These are phyloP conservation scores for Solanum rostratum DNA, from an alignment of 257 asterid species.

Conservation along the genomic window DNA sequence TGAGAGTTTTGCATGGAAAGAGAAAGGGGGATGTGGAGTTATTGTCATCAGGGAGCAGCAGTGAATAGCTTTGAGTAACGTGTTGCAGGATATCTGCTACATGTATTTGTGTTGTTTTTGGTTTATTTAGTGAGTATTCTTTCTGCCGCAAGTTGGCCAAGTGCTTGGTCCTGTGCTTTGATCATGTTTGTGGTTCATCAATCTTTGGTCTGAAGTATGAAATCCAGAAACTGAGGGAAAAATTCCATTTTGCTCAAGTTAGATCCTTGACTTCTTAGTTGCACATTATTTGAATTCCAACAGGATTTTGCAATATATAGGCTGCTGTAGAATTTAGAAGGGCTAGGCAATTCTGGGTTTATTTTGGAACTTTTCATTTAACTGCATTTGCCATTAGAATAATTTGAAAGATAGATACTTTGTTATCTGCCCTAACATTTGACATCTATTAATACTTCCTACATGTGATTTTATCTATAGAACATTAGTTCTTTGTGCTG, in stretches of 20 bases:
- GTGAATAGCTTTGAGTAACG: neutral
- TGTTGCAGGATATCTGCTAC: neutral
- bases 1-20: neutral
- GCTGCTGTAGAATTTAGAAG: neutral
- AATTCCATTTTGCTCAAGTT: neutral
- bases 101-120: neutral
- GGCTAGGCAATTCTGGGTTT: neutral
- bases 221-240: neutral
- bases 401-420: neutral
- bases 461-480: neutral
- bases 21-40: neutral
- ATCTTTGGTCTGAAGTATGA: neutral
- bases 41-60: neutral
- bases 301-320: neutral
- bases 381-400: neutral
- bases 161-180: conserved; percentile 1
- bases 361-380: neutral
- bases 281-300: neutral
- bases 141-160: neutral
- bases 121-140: neutral
- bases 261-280: neutral
- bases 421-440: neutral
- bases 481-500: conserved; percentile 3
- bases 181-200: conserved; percentile 9
- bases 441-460: neutral